These are phyloP conservation scores for Hypoxylon sp. DNA, from an alignment of 2,329 filamentous ascomycete genomes.

Conservation along the genomic window DNA sequence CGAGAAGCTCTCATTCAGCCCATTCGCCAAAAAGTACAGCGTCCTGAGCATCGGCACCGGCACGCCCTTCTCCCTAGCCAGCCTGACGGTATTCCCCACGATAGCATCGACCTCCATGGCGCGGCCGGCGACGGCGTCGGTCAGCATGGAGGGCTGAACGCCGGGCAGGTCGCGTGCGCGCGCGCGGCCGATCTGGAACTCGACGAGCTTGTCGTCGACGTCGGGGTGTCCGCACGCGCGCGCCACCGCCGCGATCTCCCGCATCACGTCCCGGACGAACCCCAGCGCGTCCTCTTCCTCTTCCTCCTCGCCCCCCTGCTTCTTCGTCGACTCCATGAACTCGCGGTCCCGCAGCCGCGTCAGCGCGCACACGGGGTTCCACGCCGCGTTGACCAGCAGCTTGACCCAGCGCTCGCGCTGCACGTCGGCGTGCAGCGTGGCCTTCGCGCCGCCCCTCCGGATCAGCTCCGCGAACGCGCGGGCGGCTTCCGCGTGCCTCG, in stretches of 20 bases:
- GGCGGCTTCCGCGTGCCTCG: slow-evolving; percentile 45
- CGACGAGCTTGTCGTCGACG: slow-evolving; percentile 42
- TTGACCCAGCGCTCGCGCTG: slow-evolving; percentile 63
- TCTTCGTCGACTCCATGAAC: slow-evolving; percentile 48
- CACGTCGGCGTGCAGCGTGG: slow-evolving; percentile 55
- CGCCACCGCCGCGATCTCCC: slow-evolving; percentile 46
- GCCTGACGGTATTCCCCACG: slow-evolving; percentile 45
- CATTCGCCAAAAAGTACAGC: slow-evolving; percentile 50
- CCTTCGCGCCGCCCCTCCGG: slow-evolving; percentile 52
- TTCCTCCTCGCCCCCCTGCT: not conserved
- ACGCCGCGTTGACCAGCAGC: slow-evolving; percentile 61
- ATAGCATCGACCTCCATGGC: slow-evolving; percentile 47
- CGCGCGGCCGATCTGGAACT: slow-evolving; percentile 41
- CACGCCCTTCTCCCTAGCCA: slow-evolving; percentile 42
- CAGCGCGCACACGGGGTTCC: slow-evolving; percentile 64
- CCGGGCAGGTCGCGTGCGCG: slow-evolving; percentile 35
- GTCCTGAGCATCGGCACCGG: slow-evolving; percentile 47
- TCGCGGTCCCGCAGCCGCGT: slow-evolving; percentile 56
- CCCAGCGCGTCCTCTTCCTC: slow-evolving; percentile 30
- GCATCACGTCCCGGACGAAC: slow-evolving; percentile 46
- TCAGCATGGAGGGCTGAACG: slow-evolving; percentile 46
- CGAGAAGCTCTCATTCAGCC: slow-evolving; percentile 44
- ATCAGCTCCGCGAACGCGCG: slow-evolving; percentile 53
- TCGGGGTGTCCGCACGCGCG: slow-evolving; percentile 44
- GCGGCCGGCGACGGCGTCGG: slow-evolving; percentile 42